These are phyloP conservation scores for Sinapis alba DNA, from an alignment of 441 rosid species.

Conservation along the genomic window DNA sequence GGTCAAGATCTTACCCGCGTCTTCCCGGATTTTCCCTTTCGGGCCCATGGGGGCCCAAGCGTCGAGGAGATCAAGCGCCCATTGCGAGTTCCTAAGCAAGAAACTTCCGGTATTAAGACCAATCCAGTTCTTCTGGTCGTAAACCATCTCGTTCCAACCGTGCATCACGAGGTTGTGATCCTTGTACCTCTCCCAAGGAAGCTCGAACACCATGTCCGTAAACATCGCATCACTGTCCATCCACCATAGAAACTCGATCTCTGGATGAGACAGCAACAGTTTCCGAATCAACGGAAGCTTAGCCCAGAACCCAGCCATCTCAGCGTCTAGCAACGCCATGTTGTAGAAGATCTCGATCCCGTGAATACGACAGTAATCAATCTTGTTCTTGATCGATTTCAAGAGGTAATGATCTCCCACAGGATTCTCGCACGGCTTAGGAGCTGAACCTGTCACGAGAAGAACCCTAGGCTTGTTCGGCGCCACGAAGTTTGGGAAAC, in stretches of 20 bases:
- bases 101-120: slow-evolving; percentile 90
- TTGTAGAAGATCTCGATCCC: slow-evolving; percentile 85
- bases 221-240: slow-evolving; percentile 98
- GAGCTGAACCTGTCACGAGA: slow-evolving; percentile 88
- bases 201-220: slow-evolving; percentile 92
- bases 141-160: slow-evolving; percentile 93
- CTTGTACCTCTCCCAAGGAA: slow-evolving; percentile 93
- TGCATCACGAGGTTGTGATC: slow-evolving; percentile 79
- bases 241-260: slow-evolving; percentile 92
- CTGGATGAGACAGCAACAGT: slow-evolving; percentile 81
- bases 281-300: slow-evolving; percentile 84
- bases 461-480: slow-evolving; percentile 79
- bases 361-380: slow-evolving; percentile 84
- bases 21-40: slow-evolving; percentile 75
- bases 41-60: slow-evolving; percentile 95
- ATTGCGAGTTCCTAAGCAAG: slow-evolving; percentile 75
- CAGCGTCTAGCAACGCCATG: slow-evolving; percentile 84
- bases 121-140: slow-evolving; percentile 85
- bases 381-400: slow-evolving; percentile 90
- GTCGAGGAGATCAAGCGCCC: slow-evolving; percentile 84
- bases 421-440: slow-evolving; percentile 89
- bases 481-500: slow-evolving; percentile 59
- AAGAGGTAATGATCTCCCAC: slow-evolving; percentile 87
- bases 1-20: slow-evolving; percentile 77
- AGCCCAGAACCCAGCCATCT: slow-evolving; percentile 95